phyloP scores from a whole-genome alignment of 495 filamentous ascomycete species.

The Margaritispora aquatica region DNA sequence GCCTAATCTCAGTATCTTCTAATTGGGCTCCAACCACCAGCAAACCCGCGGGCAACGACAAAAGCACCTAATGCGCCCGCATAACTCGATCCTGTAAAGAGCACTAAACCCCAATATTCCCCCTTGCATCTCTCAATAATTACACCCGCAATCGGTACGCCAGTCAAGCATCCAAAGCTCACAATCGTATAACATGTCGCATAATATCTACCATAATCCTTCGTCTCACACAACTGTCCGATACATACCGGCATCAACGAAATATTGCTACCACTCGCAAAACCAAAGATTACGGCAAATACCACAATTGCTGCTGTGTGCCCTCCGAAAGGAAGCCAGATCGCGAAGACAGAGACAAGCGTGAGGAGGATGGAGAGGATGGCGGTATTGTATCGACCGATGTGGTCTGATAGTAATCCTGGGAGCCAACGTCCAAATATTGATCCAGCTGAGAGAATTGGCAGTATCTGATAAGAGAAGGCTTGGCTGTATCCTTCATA shows the following conservation, averaged over 20 bases:
- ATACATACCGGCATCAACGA: constrained; percentile 83
- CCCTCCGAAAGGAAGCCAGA: constrained; percentile 67
- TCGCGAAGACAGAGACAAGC: constrained; percentile 59
- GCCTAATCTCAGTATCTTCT: neutral
- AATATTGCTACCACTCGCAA: constrained; percentile 77
- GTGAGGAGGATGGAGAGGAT: constrained; percentile 54
- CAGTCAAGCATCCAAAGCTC: constrained; percentile 78
- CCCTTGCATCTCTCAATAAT: constrained; percentile 43
- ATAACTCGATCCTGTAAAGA: constrained; percentile 16
- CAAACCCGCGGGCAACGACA: constrained; percentile 6
- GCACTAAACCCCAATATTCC: constrained; percentile 24
- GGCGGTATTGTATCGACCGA: constrained; percentile 56
- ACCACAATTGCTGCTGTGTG: constrained; percentile 55
- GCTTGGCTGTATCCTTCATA: constrained; percentile 37
- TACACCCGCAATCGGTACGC: constrained; percentile 86
- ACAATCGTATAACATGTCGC: constrained; percentile 83
- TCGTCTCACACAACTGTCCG: constrained; percentile 78
- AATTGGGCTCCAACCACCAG: neutral
- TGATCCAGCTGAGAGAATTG: constrained; percentile 62
- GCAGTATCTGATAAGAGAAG: constrained; percentile 57
- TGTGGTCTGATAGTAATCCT: constrained; percentile 49
- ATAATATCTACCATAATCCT: constrained; percentile 78
- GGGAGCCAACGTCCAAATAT: constrained; percentile 64
- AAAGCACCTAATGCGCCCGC: constrained; percentile 2
- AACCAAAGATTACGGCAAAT: constrained; percentile 75